Evolutionary conservation across 306 rosid genomes (phyloP), one percentile per base, ranked within the genome.

Genomic region (Rosa chinensis): DNA sequence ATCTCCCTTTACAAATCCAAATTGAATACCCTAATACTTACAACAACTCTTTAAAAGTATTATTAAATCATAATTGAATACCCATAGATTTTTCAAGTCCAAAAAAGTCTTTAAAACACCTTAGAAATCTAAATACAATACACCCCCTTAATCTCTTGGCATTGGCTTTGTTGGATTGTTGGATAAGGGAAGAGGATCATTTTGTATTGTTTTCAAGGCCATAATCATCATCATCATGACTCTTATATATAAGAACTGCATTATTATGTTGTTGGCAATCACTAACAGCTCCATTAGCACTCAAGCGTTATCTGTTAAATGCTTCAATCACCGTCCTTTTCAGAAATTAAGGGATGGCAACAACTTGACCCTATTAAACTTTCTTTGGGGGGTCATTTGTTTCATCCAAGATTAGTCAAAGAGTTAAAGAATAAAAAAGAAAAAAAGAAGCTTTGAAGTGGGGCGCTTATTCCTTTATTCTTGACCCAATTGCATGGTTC

Each of bases 131-230:
- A n/a, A n/a, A n/a, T n/a, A n/a, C n/a, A n/a, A n/a, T n/a, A n/a
- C n/a, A n/a, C n/a, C n/a, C n/a, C n/a, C n/a, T n/a, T 16, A 62
- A 62, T 44, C 21, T 6, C 58, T 18, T 45, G 59, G 5, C 40
- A 44, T 5, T 75, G 43, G 70, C 70, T 8, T 23, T 59, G 70
- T 75, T 59, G 78, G 69, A 58, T 10, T 55, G 74, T 77, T 20
- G 79, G 90, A 88, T 91, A 82, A 85, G 86, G 12, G 78, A 11
- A 83, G 67, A 70, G 89, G 87, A 89, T 89, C 81, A 78, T 82
- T 83, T 80, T 85, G 89, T 78, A 73, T 81, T 66, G 75, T 25
- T 6, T 68, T 82, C 92, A 81, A 82, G 75, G 14, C 74, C 72
- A 13, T 28, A 74, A 44, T 69, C 53, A 69, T 69, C 72, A 66